Percentiles rank a stretch among this genome's conserved stretches.
These are phyloP conservation scores for Neofusicoccum sp. DNA, from an alignment of 2,329 filamentous ascomycete species.

Conservation along the genomic window DNA sequence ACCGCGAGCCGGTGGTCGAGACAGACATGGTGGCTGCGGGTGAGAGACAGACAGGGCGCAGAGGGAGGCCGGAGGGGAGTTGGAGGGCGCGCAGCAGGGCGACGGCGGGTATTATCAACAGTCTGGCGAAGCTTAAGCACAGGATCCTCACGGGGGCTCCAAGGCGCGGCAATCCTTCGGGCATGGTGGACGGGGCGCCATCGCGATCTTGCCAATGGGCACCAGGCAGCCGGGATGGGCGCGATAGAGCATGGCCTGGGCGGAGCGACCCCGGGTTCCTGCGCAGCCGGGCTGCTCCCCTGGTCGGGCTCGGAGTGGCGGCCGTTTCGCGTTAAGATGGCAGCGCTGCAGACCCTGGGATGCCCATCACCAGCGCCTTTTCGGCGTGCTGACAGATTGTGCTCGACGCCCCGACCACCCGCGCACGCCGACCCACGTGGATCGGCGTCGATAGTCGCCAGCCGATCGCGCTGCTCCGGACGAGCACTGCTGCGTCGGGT, in stretches of 20 bases:
- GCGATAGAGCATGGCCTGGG: not conserved
- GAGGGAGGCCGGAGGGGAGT: not conserved
- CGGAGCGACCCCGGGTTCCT: conserved; percentile 17
- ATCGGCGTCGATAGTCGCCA: conserved; percentile 15
- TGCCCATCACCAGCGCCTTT: not conserved
- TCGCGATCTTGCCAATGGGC: not conserved
- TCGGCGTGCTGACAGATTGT: conserved; percentile 2
- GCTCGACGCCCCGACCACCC: not conserved
- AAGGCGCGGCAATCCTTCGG: conserved; percentile 2
- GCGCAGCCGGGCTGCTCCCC: not conserved
- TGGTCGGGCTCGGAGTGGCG: not conserved
- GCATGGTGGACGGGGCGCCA: not conserved
- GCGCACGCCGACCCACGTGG: conserved; percentile 7
- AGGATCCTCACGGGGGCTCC: not conserved
- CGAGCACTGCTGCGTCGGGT: conserved; percentile 5
- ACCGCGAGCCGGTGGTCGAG: not conserved
- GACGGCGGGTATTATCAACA: conserved; percentile 14
- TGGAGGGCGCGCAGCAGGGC: not conserved
- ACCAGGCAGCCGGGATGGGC: not conserved
- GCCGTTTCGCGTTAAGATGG: conserved; percentile 17
- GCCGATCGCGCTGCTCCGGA: not conserved
- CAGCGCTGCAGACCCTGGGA: not conserved
- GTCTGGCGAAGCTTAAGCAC: conserved; percentile 4
- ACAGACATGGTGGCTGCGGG: not conserved
- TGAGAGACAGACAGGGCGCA: not conserved